Evolutionary conservation across 495 filamentous ascomycete species (phyloP).

Genomic region (Penicillium arizonense): DNA sequence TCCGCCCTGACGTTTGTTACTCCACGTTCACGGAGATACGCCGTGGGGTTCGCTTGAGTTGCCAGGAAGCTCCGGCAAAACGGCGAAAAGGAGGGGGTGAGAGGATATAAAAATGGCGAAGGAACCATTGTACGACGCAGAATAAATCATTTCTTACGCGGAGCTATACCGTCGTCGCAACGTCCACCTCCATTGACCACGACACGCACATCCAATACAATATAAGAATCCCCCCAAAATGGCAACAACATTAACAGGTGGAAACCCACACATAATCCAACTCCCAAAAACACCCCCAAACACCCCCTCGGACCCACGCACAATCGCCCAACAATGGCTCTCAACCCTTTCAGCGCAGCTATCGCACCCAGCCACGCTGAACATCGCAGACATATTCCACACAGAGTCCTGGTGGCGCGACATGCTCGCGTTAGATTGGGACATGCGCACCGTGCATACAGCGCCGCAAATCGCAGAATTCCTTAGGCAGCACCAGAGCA

Average conservation of each 20-base stretch:
- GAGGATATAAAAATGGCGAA: neutral
- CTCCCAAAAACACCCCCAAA: constrained; percentile 25
- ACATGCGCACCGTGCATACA: constrained; percentile 54
- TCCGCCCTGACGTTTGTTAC: constrained; percentile 9
- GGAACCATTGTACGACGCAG: neutral
- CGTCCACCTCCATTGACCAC: neutral
- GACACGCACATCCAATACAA: too few relatives aligned
- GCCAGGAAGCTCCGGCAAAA: neutral
- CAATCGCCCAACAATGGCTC: constrained; percentile 39
- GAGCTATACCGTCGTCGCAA: neutral
- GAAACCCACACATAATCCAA: constrained; percentile 31
- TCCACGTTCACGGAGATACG: constrained; percentile 2
- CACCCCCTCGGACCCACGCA: constrained; percentile 19
- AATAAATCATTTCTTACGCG: neutral
- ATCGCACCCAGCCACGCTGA: constrained; percentile 11
- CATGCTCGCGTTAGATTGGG: constrained; percentile 59
- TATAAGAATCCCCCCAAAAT: constrained; percentile 1
- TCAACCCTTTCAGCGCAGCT: constrained; percentile 27
- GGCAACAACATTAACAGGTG: constrained; percentile 26
- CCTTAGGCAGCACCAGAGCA: constrained; percentile 37
- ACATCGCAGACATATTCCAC: constrained; percentile 44
- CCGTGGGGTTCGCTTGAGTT: constrained; percentile 7
- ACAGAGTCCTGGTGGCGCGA: constrained; percentile 63
- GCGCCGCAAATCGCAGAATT: constrained; percentile 46
- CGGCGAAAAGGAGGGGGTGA: constrained; percentile 1